These are phyloP conservation scores for Kwoniella newhampshirensis DNA, from an alignment of 768 basidiomycete species.

Conservation along the genomic window DNA sequence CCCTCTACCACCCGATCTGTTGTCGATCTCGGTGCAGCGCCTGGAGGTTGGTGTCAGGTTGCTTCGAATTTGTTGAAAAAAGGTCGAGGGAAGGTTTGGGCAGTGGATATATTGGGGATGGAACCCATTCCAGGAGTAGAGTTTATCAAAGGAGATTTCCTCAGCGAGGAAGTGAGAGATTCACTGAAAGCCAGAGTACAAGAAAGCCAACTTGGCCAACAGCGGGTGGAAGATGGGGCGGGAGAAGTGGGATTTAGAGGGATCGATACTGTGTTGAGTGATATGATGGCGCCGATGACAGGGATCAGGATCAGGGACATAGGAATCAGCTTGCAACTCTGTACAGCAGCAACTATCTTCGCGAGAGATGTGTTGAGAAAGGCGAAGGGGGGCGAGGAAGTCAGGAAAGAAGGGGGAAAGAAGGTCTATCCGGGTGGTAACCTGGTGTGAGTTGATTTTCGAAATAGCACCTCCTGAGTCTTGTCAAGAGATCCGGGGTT, in stretches of 20 bases:
- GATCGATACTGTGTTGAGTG: constrained; percentile 80
- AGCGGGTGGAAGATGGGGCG: constrained; percentile 1
- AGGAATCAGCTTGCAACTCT: constrained; percentile 69
- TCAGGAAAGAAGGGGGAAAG: constrained; percentile 1
- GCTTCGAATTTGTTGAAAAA: constrained; percentile 37
- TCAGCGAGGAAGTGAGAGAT: constrained; percentile 54
- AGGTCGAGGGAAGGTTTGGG: constrained; percentile 60
- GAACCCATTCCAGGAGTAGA: constrained; percentile 70
- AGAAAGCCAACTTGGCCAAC: constrained; percentile 36
- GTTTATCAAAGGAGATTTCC: constrained; percentile 75
- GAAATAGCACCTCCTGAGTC: too few species aligned
- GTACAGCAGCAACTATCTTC: constrained; percentile 71
- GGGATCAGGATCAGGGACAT: constrained; percentile 70
- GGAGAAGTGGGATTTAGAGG: neutral
- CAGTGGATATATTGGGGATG: constrained; percentile 77
- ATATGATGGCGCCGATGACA: constrained; percentile 83
- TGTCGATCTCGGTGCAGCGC: constrained; percentile 87
- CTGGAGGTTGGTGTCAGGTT: constrained; percentile 93
- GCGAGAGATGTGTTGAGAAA: constrained; percentile 58
- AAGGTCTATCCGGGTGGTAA: constrained; percentile 41
- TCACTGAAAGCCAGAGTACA: constrained; percentile 39
- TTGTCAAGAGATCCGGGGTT: too few species aligned
- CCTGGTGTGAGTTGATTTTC: constrained; percentile 51
- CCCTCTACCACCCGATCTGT: constrained; percentile 62
- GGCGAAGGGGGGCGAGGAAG: constrained; percentile 55